Base-by-base conservation (phyloP, 352 stramenopile genomes). In the Phytophthora fragariae region DNA sequence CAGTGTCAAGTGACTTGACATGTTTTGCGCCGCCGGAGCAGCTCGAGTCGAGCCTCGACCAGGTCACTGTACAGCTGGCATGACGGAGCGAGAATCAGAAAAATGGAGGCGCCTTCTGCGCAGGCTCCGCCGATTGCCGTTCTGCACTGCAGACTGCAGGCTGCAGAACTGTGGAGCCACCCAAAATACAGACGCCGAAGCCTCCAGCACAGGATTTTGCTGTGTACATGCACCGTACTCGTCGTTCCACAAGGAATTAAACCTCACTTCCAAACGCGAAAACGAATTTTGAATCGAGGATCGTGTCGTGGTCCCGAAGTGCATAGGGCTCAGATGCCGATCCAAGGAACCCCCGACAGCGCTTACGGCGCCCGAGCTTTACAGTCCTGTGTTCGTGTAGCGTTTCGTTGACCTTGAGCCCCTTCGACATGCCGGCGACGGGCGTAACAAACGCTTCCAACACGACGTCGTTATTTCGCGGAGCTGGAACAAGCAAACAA, bases 271-370 rank as follows among this genome's bases (percentile, higher is more conserved):
- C 35, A 2, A 17, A 49, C 14, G 44, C 47, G 57, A 60, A 66
- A 66, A 33, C 19, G 35, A 66, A 72, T 56, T 72, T 66, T 72
- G 24, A 46, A 72, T 57, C 53, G 53, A 41, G 52, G 8, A 60
- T 62, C n/a, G 59, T 37, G 46, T 31, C n/a, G 41, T 21, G 24
- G 19, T 14, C 49, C 21, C n/a, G 27, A 41, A 52, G 54, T 44
- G 41, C 41, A 37, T 69, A 60, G 21, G 24, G 55, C 37, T 63
- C 29, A n/a, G 53, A 52, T 41, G 41, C 39, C 39, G 27, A 70
- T 63, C 53, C 37, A 29, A 37, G 62, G 37, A 47, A 14, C 35
- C 35, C 7, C 11, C 14, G 39, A 61, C 24, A 8, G 44, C 33
- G 24, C 27, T 65, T 17, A 41, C 47, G 29, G 27, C 35, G 35